These are phyloP conservation scores for Cronartium quercuum DNA, from an alignment of 1,284 basidiomycete genomes.

Conservation along the genomic window DNA sequence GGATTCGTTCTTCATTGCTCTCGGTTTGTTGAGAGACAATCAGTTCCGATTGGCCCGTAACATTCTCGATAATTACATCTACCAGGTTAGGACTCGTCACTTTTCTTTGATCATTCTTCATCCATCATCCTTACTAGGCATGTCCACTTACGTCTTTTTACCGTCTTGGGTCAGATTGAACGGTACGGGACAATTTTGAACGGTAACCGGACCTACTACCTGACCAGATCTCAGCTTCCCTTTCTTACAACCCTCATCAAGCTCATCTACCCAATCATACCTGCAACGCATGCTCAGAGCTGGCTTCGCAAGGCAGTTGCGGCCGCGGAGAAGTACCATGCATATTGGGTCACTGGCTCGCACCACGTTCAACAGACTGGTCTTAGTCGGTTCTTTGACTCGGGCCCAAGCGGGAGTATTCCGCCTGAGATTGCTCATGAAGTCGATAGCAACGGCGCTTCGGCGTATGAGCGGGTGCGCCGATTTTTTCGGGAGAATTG, in stretches of 20 bases:
- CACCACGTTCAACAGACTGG: slow-evolving; percentile 6
- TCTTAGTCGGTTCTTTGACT: slow-evolving; percentile 34
- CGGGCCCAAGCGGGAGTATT: slow-evolving; percentile 6
- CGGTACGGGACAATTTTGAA: slow-evolving; percentile 28
- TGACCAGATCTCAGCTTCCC: slow-evolving; percentile 28
- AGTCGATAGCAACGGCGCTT: slow-evolving; percentile 8
- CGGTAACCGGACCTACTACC: slow-evolving; percentile 30
- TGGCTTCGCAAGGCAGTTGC: slow-evolving; percentile 2
- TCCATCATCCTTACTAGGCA: background rate
- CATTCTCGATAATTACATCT: slow-evolving; percentile 36
- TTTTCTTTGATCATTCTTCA: background rate
- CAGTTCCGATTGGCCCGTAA: slow-evolving; percentile 24
- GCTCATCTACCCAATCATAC: slow-evolving; percentile 6
- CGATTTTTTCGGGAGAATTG: slow-evolving; percentile 9
- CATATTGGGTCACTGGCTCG: slow-evolving; percentile 3
- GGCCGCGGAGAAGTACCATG: slow-evolving; percentile 27
- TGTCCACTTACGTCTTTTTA: background rate
- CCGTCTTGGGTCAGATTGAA: slow-evolving; percentile 11
- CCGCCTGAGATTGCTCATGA: slow-evolving; percentile 30
- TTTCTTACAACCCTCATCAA: slow-evolving; percentile 27
- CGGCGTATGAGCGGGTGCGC: slow-evolving; percentile 22
- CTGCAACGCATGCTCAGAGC: background rate
- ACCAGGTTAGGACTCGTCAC: slow-evolving; percentile 1
- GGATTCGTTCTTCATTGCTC: slow-evolving; percentile 30
- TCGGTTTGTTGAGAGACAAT: slow-evolving; percentile 28